Conservation (phyloP, 2,329 filamentous ascomycete species). For the Cladosporium sp. region DNA sequence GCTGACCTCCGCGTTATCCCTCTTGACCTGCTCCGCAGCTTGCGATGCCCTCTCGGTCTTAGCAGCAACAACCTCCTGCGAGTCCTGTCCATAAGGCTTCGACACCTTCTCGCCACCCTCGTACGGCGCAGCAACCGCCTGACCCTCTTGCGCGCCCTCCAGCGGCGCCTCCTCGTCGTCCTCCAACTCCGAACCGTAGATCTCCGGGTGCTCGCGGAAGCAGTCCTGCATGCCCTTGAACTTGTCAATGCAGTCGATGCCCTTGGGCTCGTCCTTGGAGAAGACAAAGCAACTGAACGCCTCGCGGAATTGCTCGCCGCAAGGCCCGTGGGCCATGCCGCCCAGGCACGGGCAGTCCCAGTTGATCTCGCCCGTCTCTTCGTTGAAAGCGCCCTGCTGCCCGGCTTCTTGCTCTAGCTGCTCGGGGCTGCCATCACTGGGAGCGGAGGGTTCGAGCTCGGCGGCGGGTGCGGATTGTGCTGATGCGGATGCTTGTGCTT, state of each 20-base stretch:
- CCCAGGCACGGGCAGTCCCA: conserved; percentile 98
- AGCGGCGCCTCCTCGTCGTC: conserved; percentile 56
- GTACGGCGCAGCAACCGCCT: conserved; percentile 23
- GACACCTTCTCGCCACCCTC: conserved; percentile 27
- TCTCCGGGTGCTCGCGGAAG: conserved; percentile 87
- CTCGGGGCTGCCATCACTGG: conserved; percentile 43
- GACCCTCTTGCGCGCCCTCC: conserved; percentile 35
- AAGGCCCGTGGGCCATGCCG: conserved; percentile 95
- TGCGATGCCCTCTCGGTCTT: conserved; percentile 34
- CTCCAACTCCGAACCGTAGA: conserved; percentile 86
- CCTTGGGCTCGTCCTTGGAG: conserved; percentile 88
- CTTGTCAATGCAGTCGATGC: conserved; percentile 37
- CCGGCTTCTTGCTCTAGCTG: conserved; percentile 76
- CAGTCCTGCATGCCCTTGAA: conserved; percentile 92
- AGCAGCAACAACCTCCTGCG: conserved; percentile 22
- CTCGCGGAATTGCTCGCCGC: conserved; percentile 90
- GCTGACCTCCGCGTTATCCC: conserved; percentile 31
- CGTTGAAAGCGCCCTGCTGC: conserved; percentile 92
- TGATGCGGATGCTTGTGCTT: conserved; percentile 24
- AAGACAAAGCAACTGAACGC: conserved; percentile 99
- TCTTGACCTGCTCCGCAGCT: conserved; percentile 35
- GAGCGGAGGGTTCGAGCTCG: conserved; percentile 25
- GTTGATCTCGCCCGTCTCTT: conserved; percentile 98
- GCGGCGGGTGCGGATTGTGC: conserved; percentile 25
- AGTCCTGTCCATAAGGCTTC: conserved; percentile 21